Conservation (phyloP, 371 early-diverging fungal species). For the Batkoa obscura region DNA sequence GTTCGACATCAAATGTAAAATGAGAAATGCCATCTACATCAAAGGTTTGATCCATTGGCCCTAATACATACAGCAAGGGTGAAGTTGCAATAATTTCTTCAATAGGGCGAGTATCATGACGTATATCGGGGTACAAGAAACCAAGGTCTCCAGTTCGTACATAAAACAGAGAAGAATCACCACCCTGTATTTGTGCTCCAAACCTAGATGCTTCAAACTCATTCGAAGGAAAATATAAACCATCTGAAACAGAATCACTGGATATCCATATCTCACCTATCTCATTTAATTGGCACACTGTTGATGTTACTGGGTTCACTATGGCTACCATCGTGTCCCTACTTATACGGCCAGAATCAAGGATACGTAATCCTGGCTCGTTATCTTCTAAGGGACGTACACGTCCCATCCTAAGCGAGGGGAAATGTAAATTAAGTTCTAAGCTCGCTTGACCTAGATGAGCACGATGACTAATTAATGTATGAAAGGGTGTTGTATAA, state of each 20-base stretch:
- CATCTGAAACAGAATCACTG: slow-evolving; percentile 29
- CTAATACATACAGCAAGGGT: slow-evolving; percentile 56
- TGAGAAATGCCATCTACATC: slow-evolving; percentile 48
- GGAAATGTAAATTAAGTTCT: slow-evolving; percentile 2
- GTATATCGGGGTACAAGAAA: slow-evolving; percentile 52
- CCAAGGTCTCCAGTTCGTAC: slow-evolving; percentile 71
- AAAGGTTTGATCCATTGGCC: slow-evolving; percentile 45
- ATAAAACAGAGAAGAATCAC: slow-evolving; percentile 40
- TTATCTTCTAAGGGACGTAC: neutral
- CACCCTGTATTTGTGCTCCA: slow-evolving; percentile 31
- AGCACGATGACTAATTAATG: slow-evolving; percentile 1
- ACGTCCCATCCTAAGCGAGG: neutral
- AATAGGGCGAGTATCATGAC: slow-evolving; percentile 11
- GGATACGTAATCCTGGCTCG: neutral
- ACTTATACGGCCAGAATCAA: slow-evolving; percentile 14
- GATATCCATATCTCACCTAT: slow-evolving; percentile 81
- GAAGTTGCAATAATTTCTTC: slow-evolving; percentile 28
- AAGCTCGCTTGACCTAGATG: neutral
- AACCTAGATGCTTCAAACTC: slow-evolving; percentile 12
- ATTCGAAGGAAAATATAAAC: slow-evolving; percentile 7
- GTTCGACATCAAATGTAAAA: slow-evolving; percentile 53
- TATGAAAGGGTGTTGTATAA: slow-evolving; percentile 3
- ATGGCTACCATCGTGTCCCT: slow-evolving; percentile 68
- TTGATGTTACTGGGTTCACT: slow-evolving; percentile 49
- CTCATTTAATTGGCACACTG: slow-evolving; percentile 40